phyloP scores from a whole-genome alignment of 2,329 filamentous ascomycete genomes.

The Fusarium brevicatenulatum region DNA sequence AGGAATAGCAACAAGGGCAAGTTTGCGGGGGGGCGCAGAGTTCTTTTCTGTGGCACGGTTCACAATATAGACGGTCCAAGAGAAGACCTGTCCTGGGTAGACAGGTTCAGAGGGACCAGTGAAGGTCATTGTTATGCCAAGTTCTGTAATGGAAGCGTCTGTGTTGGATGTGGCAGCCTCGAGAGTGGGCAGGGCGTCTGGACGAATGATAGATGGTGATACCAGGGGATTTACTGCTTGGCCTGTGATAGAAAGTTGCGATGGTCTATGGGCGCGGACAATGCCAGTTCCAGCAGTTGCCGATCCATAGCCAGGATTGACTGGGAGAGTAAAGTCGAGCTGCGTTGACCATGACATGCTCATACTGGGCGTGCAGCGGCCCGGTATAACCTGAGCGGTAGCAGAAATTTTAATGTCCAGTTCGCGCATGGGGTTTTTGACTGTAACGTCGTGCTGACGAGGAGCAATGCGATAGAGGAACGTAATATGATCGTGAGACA shows the following conservation, averaged over 20 bases:
- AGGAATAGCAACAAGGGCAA: constrained; percentile 75
- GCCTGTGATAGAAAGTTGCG: constrained; percentile 70
- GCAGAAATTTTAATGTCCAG: constrained; percentile 70
- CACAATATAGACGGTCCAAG: constrained; percentile 79
- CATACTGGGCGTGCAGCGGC: constrained; percentile 68
- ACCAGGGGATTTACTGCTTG: constrained; percentile 65
- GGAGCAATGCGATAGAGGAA: constrained; percentile 76
- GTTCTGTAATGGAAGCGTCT: constrained; percentile 64
- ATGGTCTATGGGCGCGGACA: constrained; percentile 69
- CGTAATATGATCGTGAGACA: constrained; percentile 78
- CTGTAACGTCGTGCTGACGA: constrained; percentile 55
- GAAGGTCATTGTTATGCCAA: constrained; percentile 81
- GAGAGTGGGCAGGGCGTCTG: constrained; percentile 68
- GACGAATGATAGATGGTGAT: constrained; percentile 66
- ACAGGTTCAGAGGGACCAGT: constrained; percentile 67
- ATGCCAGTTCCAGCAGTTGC: constrained; percentile 63
- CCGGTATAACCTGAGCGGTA: constrained; percentile 65
- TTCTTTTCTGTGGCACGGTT: constrained; percentile 68
- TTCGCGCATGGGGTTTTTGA: constrained; percentile 60
- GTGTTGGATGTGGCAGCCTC: constrained; percentile 61
- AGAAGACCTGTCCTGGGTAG: constrained; percentile 72
- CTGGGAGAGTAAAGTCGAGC: constrained; percentile 74
- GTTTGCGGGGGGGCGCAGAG: constrained; percentile 66
- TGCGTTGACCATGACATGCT: constrained; percentile 74
- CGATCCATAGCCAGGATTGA: constrained; percentile 70